A percentile compares a stretch with the other conserved stretches of the same genome.
Conservation (phyloP, 495 filamentous ascomycete species). For the Penicillium tannophilum region DNA sequence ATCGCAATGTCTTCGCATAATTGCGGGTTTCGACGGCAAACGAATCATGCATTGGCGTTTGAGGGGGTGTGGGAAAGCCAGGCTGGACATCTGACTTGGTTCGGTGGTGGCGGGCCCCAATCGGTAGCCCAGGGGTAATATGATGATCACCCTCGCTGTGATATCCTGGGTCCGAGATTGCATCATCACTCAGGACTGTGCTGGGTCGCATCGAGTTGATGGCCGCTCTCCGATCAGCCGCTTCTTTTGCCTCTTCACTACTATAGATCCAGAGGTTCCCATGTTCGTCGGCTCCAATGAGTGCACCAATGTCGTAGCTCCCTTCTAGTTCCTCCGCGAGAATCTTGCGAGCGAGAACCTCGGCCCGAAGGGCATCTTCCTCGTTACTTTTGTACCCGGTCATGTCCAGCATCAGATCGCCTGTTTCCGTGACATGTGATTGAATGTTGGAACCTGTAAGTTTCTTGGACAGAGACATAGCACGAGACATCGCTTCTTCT, state of each 20-base stretch:
- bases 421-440: slow-evolving; percentile 84
- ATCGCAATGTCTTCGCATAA: slow-evolving; percentile 95
- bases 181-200: slow-evolving; percentile 69
- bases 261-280: slow-evolving; percentile 99
- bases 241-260: slow-evolving; percentile 92
- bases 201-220: slow-evolving; percentile 55
- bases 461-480: slow-evolving; percentile 83
- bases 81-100: slow-evolving; percentile 71
- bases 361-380: slow-evolving; percentile 86
- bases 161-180: slow-evolving; percentile 89
- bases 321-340: slow-evolving; percentile 93
- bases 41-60: slow-evolving; percentile 64
- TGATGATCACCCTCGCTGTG: slow-evolving; percentile 76
- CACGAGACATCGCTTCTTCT: slow-evolving; percentile 78
- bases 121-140: slow-evolving; percentile 37
- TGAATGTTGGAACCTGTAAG: slow-evolving; percentile 88
- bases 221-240: slow-evolving; percentile 56
- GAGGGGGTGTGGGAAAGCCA: slow-evolving; percentile 72
- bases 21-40: slow-evolving; percentile 69
- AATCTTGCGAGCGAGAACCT: slow-evolving; percentile 92
- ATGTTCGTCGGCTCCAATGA: slow-evolving; percentile 92
- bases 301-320: slow-evolving; percentile 90
- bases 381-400: slow-evolving; percentile 92
- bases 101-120: slow-evolving; percentile 50
- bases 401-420: slow-evolving; percentile 99